Evolutionary conservation across 2,329 filamentous ascomycete species (phyloP).

Genomic region (Monilinia aucupariae): DNA sequence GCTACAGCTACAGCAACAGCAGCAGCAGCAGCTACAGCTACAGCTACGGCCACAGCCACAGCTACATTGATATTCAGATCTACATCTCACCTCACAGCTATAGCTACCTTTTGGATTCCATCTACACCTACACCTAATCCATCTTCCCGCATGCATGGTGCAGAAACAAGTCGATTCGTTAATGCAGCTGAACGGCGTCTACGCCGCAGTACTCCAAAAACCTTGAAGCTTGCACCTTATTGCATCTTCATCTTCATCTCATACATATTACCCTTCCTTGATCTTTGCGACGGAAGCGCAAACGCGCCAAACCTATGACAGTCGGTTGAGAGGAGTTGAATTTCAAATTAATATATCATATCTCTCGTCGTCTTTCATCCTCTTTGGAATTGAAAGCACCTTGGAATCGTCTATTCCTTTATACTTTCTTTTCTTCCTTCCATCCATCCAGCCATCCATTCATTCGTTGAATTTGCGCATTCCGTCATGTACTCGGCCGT

Average conservation of each 20-base stretch:
- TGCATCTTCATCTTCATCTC: not conserved
- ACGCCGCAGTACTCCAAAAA: conserved; percentile 9
- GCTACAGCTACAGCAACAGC: too few species aligned
- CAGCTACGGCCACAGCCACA: not conserved
- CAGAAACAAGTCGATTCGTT: conserved; percentile 17
- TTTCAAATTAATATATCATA: not conserved
- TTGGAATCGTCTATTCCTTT: not conserved
- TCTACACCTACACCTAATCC: not conserved
- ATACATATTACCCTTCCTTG: not conserved
- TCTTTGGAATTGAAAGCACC: not conserved
- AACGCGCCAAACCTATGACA: conserved; percentile 15
- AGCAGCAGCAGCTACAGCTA: too few species aligned
- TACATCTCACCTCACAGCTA: not conserved
- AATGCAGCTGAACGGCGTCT: conserved; percentile 19
- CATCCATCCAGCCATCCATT: not conserved
- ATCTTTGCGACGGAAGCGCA: conserved; percentile 18
- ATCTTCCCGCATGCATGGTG: conserved; percentile 17
- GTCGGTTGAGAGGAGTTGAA: not conserved
- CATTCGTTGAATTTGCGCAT: conserved; percentile 10
- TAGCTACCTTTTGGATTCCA: too few species aligned
- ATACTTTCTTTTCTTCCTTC: not conserved
- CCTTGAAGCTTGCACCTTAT: conserved; percentile 14
- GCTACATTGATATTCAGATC: not conserved
- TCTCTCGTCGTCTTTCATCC: not conserved
- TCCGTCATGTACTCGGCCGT: conserved; percentile 19